Evolutionary conservation across 2,329 filamentous ascomycete species (phyloP).

Genomic region (Venturia nashicola): DNA sequence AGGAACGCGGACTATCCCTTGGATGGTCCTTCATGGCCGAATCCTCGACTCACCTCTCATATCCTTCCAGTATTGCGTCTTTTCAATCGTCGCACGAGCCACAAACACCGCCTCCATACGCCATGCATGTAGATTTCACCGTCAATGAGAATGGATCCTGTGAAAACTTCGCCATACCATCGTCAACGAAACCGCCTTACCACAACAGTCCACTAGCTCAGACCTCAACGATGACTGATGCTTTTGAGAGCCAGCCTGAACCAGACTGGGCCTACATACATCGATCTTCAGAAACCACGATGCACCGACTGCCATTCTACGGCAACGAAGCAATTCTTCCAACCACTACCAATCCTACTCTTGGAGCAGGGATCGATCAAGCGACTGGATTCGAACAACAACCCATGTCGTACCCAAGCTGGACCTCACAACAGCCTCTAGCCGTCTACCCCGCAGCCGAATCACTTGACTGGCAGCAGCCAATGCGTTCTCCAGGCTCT

Average conservation of each 20-base stretch:
- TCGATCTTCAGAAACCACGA: neutral
- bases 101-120: neutral
- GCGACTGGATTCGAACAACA: neutral
- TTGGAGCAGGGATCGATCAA: neutral
- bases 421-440: neutral
- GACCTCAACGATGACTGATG: neutral
- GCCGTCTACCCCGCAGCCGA: neutral
- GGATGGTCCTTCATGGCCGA: neutral
- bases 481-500: neutral
- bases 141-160: neutral
- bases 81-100: neutral
- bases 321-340: neutral
- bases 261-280: neutral
- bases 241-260: neutral
- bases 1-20: neutral
- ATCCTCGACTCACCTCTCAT: neutral
- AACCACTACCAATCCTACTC: neutral
- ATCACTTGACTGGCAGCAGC: neutral
- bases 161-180: neutral
- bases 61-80: slow-evolving; percentile 1
- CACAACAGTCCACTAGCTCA: neutral
- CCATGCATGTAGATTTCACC: neutral
- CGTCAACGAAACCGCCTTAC: neutral
- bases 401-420: neutral
- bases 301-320: neutral